A percentile compares a stretch with the other conserved stretches of the same genome.
phyloP scores from a whole-genome alignment of 2,329 filamentous ascomycete genomes.

The Ophiostoma fasciatum region DNA sequence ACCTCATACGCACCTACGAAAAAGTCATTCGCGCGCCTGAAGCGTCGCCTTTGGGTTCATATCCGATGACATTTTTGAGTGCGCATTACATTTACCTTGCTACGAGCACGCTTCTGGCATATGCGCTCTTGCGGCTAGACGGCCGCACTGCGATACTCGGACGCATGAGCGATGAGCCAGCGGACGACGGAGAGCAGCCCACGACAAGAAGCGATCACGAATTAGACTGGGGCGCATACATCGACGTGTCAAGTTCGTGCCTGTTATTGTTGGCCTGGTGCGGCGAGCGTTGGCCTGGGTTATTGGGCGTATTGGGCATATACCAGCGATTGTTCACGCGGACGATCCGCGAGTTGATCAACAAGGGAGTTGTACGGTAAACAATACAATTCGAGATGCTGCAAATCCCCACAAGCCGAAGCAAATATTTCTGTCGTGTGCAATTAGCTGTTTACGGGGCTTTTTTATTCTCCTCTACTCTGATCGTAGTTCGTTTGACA shows the following conservation, averaged over 20 bases:
- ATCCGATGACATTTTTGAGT: constrained; percentile 18
- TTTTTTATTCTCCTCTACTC: too few relatives aligned
- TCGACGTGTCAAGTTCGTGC: constrained; percentile 9
- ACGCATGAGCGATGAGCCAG: constrained; percentile 5
- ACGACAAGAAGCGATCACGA: not conserved
- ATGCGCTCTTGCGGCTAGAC: constrained; percentile 17
- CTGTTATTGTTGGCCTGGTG: constrained; percentile 10
- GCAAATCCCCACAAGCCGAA: too few relatives aligned
- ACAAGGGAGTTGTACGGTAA: constrained; percentile 2
- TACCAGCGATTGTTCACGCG: constrained; percentile 8
- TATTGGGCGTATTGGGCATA: constrained; percentile 9
- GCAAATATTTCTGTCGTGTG: too few relatives aligned
- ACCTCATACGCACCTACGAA: constrained; percentile 17
- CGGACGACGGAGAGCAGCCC: not conserved
- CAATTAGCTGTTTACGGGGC: too few relatives aligned
- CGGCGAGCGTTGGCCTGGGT: constrained; percentile 10
- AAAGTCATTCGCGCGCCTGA: constrained; percentile 17
- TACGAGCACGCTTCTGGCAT: constrained; percentile 17
- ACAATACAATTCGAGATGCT: too few relatives aligned
- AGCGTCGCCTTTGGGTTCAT: constrained; percentile 15
- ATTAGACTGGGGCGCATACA: constrained; percentile 10
- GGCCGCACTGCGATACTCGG: constrained; percentile 13
- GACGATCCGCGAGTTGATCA: constrained; percentile 5
- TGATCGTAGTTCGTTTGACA: too few relatives aligned
- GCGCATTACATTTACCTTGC: constrained; percentile 20